A percentile compares a stretch with the other conserved stretches of the same genome.
phyloP scores from a whole-genome alignment of 495 filamentous ascomycete species.

The Hypoxylon rickii region DNA sequence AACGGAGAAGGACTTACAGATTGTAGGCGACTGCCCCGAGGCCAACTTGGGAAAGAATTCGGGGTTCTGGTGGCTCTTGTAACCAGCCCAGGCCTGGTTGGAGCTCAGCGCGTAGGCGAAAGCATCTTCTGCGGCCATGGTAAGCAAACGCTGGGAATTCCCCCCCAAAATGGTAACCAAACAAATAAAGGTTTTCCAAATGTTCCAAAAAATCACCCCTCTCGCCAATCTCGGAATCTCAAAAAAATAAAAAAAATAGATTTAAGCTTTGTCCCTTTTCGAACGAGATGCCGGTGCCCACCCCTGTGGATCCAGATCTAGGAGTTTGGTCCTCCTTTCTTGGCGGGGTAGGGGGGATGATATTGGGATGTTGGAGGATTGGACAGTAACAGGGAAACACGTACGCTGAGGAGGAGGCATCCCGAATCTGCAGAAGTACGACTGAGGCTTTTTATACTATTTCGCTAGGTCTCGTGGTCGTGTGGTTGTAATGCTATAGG shows the following conservation, averaged over 20 bases:
- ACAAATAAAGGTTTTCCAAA: not conserved
- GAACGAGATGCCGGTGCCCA: constrained; percentile 25
- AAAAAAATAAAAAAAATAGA: constrained; percentile 12
- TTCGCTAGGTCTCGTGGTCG: not conserved
- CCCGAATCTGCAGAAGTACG: constrained; percentile 3
- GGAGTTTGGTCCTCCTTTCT: constrained; percentile 13
- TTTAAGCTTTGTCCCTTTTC: constrained; percentile 32
- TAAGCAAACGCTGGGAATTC: constrained; percentile 23
- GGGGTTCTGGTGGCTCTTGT: constrained; percentile 67
- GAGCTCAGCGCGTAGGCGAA: constrained; percentile 61
- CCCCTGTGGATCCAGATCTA: constrained; percentile 32
- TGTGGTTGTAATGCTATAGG: too few species aligned
- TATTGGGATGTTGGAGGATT: not conserved
- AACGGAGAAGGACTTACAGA: constrained; percentile 53
- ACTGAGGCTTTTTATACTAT: constrained; percentile 29
- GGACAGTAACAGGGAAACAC: constrained; percentile 5
- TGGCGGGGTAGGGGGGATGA: constrained; percentile 24
- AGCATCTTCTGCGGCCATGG: constrained; percentile 50
- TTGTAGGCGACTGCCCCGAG: constrained; percentile 70
- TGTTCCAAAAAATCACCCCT: too few species aligned
- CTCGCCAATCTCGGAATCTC: constrained; percentile 33
- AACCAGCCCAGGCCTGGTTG: constrained; percentile 75
- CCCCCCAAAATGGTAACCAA: not conserved
- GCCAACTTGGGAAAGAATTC: constrained; percentile 73
- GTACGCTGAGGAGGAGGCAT: constrained; percentile 34